Percentiles rank a stretch among this genome's conserved stretches.
Conservation (phyloP, 345 rosid species). For the Corymbia maculata region DNA sequence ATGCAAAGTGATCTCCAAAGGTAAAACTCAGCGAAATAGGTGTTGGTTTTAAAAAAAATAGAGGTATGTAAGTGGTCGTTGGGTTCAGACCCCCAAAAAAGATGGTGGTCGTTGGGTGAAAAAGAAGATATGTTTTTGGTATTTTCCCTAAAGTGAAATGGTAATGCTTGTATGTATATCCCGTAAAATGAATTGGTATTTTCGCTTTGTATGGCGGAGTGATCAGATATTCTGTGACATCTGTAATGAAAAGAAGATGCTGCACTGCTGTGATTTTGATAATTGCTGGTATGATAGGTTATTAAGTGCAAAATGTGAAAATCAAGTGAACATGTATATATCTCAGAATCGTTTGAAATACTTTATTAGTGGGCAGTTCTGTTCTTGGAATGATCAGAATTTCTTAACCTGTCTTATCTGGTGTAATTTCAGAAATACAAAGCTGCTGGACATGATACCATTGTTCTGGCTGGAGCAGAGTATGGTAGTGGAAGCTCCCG, state of each 20-base stretch:
- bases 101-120: background rate
- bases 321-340: background rate
- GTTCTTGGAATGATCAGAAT: background rate
- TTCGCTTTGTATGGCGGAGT: background rate
- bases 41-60: background rate
- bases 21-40: background rate
- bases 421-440: constrained; percentile 65
- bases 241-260: background rate
- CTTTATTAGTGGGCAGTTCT: background rate
- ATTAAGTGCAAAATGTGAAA: background rate
- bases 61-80: background rate
- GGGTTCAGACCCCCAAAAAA: background rate
- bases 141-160: background rate
- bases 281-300: background rate
- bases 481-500: constrained; percentile 99
- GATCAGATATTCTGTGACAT: background rate
- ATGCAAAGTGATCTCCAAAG: background rate
- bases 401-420: background rate
- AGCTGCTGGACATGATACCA: constrained; percentile 61
- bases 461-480: constrained; percentile 93
- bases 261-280: background rate
- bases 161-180: background rate
- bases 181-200: background rate
- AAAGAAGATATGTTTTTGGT: background rate
- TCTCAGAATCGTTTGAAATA: background rate